Evolutionary conservation across 257 asterid genomes (phyloP).

Genomic region (Fraxinus excelsior): DNA sequence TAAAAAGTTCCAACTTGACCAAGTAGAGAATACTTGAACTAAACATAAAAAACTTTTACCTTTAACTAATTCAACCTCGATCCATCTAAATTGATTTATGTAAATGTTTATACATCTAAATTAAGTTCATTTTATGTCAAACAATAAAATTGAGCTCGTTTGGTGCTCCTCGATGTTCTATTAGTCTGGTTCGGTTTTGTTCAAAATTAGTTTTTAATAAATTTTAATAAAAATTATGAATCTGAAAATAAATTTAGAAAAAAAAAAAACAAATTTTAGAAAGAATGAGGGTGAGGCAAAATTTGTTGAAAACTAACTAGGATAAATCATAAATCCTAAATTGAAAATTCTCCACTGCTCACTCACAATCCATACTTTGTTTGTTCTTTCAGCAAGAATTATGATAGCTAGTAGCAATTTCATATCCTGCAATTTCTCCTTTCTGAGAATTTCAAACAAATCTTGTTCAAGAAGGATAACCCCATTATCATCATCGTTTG

Average conservation of each 20-base stretch:
- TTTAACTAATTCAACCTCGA: background rate
- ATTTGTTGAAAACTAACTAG: background rate
- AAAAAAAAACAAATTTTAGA: no score
- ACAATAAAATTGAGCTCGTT: no score
- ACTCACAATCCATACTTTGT: background rate
- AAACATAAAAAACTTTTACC: no score
- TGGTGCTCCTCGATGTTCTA: background rate
- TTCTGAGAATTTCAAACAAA: conserved; percentile 31
- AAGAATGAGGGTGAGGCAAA: background rate
- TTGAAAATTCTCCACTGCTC: background rate
- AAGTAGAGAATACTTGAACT: no score
- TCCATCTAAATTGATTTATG: no score
- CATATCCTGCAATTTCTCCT: conserved; percentile 57
- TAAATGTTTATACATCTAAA: no score
- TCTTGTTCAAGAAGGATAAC: conserved; percentile 14
- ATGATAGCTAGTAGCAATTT: conserved; percentile 51
- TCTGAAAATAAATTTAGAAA: no score
- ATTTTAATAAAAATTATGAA: no score
- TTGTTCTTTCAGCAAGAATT: conserved; percentile 26
- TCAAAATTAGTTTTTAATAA: no score
- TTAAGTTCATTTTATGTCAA: no score
- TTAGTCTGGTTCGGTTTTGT: no score
- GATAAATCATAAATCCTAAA: background rate
- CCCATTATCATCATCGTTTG: conserved; percentile 8
- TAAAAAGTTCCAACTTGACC: no score